These are phyloP conservation scores for Fraxinus pennsylvanica DNA, from an alignment of 257 asterid species.

Conservation along the genomic window DNA sequence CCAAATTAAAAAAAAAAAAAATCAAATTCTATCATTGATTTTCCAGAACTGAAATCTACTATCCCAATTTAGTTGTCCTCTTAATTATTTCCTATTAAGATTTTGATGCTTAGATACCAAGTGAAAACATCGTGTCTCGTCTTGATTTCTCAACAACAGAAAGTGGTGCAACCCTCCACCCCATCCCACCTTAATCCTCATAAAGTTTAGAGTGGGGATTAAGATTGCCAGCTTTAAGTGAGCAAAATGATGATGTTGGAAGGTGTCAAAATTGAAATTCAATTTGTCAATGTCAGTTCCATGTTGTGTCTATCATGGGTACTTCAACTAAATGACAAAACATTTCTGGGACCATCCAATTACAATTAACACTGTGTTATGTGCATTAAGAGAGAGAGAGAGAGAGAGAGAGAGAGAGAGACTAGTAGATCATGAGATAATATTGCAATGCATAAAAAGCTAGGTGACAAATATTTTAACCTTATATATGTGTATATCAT, in stretches of 20 bases:
- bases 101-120: too few relatives aligned
- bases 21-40: too few relatives aligned
- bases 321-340: background rate
- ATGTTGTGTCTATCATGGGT: conserved; percentile 16
- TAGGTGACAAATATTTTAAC: conserved; percentile 13
- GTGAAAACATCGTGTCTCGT: too few relatives aligned
- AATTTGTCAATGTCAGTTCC: conserved; percentile 7
- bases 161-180: too few relatives aligned
- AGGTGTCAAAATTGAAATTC: conserved; percentile 18
- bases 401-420: background rate
- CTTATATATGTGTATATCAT: background rate
- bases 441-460: conserved; percentile 23
- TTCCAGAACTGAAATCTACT: too few relatives aligned
- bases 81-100: too few relatives aligned
- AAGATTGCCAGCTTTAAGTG: background rate
- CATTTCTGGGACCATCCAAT: conserved; percentile 31
- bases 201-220: background rate
- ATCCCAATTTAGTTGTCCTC: too few relatives aligned
- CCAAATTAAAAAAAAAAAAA: too few relatives aligned
- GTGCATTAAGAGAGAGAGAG: background rate
- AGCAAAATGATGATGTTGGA: conserved; percentile 9
- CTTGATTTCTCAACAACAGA: too few relatives aligned
- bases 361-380: background rate
- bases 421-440: conserved; percentile 17
- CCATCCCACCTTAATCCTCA: too few relatives aligned